Conservation (phyloP, 192 early-diverging fungal species). For the Chytriomyces sp. region DNA sequence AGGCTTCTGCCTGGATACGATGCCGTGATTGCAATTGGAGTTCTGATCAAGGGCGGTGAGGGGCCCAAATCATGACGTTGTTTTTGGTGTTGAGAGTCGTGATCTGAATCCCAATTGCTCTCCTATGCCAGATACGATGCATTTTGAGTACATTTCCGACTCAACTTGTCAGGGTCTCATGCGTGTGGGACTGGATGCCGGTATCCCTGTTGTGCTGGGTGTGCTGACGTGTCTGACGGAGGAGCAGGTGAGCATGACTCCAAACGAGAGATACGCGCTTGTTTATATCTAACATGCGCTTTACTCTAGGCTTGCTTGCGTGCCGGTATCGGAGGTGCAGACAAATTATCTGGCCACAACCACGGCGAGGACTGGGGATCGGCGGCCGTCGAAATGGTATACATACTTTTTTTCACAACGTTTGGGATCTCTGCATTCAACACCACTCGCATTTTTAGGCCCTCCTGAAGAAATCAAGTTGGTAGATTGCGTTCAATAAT, state of each 20-base stretch:
- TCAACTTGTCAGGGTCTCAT: conserved; percentile 91
- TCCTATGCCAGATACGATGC: too few species aligned
- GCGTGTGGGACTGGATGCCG: conserved; percentile 90
- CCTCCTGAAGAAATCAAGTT: too few species aligned
- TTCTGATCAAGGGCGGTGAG: conserved; percentile 92
- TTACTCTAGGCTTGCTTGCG: conserved; percentile 69
- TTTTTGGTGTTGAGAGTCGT: not conserved
- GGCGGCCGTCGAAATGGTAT: conserved; percentile 94
- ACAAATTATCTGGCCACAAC: conserved; percentile 79
- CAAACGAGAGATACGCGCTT: not conserved
- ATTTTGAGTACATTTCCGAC: conserved; percentile 99
- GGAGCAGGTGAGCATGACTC: conserved; percentile 63
- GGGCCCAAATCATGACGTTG: not conserved
- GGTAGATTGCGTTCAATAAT: too few species aligned
- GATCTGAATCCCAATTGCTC: not conserved
- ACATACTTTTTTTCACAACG: too few species aligned
- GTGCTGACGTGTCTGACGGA: conserved; percentile 94
- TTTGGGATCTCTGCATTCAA: too few species aligned
- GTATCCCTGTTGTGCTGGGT: conserved; percentile 92
- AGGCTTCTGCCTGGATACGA: conserved; percentile 80
- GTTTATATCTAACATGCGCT: not conserved
- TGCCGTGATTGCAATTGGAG: conserved; percentile 92
- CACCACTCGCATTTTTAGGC: too few species aligned
- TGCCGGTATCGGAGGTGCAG: conserved; percentile 68
- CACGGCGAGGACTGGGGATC: conserved; percentile 95